Base-by-base conservation (phyloP, 2,329 filamentous ascomycete genomes). In the Cordyceps cateniannulata region DNA sequence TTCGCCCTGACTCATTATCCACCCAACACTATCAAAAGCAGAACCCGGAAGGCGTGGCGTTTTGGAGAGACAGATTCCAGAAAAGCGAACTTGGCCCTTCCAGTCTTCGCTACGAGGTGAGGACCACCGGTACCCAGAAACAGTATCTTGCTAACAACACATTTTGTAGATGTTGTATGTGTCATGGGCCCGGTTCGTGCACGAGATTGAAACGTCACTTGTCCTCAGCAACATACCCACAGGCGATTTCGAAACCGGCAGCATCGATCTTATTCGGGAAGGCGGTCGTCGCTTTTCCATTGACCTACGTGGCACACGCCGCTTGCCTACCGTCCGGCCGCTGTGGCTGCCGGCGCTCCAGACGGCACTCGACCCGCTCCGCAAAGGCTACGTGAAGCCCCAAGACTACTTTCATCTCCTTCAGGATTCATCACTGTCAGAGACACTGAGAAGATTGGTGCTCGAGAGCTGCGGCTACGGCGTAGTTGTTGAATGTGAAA, bases 51-150 rank as follows among this genome's bases (percentile, higher is more conserved):
- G 62, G 60, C n/a, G 50, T 56, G 54, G 52, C 62, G 44, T 63
- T 63, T 59, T 63, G 62, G 62, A 63, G 61, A 49, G 52, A 63
- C 60, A 59, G 53, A 47, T 61, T 63, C 47, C 62, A 63, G 44
- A 63, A 58, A 50, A 29, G 27, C 27, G 49, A 61, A 57, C 45
- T 63, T n/a, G 58, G 49, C 51, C 40, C 55, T 45, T 61, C 61
- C 38, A 57, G 57, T 52, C 52, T 63, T 40, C 61, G 61, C 47
- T 63, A 61, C 40, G 61, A 63, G 61, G 61, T 63, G 38, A 63
- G 51, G 27, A 29, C 4, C 8, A 8, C 27, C 8, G 27, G 27
- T 29, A 29, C 27, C 27, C 27, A 29, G 8, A 29, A 29, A 29
- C 27, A 29, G 8, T 8, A 29, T 29, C 27, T 29, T 29, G 27